Evolutionary conservation across 768 basidiomycete genomes (phyloP).

Genomic region (Mycena haematopus): DNA sequence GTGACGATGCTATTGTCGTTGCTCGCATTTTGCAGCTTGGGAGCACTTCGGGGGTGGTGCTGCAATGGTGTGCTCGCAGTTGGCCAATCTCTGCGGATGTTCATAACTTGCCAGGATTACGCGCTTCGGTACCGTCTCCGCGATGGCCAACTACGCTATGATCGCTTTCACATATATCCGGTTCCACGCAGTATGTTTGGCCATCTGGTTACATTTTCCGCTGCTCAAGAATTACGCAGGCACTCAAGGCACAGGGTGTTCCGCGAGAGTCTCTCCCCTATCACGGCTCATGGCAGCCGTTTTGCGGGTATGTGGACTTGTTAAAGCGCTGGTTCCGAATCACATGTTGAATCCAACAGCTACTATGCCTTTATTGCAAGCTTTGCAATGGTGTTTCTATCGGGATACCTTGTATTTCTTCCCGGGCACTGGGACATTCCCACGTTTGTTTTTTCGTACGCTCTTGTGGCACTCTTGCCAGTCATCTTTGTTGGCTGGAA

Average conservation of each 20-base stretch:
- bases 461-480: constrained; percentile 49
- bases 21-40: constrained; percentile 57
- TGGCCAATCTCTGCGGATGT: rapidly evolving
- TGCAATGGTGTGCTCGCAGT: constrained; percentile 48
- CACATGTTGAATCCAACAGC: constrained; percentile 21
- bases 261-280: constrained; percentile 50
- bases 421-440: constrained; percentile 53
- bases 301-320: constrained; percentile 45
- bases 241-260: constrained; percentile 51
- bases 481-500: constrained; percentile 54
- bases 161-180: constrained; percentile 55
- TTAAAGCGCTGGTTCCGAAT: neutral
- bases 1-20: constrained; percentile 46
- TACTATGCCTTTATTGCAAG: constrained; percentile 54
- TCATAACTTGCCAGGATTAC: constrained; percentile 15
- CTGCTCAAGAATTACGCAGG: constrained; percentile 35
- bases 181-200: constrained; percentile 44
- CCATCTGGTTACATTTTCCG: constrained; percentile 3
- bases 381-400: constrained; percentile 51
- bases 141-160: constrained; percentile 53
- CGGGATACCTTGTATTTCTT: constrained; percentile 58
- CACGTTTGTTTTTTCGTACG: constrained; percentile 56
- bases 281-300: constrained; percentile 55
- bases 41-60: constrained; percentile 50
- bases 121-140: constrained; percentile 53